These are phyloP conservation scores for Eucalyptus paniculata DNA, from an alignment of 345 rosid genomes.

Conservation along the genomic window DNA sequence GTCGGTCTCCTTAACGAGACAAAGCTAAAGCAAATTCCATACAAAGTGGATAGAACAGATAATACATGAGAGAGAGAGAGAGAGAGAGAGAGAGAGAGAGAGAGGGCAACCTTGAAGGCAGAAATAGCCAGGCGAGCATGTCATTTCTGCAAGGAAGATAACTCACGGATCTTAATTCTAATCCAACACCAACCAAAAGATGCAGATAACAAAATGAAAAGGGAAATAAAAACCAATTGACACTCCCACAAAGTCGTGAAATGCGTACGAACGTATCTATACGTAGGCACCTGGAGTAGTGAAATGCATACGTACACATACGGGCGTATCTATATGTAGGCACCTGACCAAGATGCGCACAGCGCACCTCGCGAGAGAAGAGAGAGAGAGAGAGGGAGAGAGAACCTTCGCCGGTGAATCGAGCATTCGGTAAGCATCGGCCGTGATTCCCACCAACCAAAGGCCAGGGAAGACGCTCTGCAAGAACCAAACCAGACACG, in stretches of 20 bases:
- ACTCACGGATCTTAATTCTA: neutral
- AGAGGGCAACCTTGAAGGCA: neutral
- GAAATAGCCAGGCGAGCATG: neutral
- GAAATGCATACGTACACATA: neutral
- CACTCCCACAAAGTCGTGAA: neutral
- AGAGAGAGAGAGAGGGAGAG: neutral
- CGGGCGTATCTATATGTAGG: neutral
- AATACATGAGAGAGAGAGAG: neutral
- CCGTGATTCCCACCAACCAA: constrained; percentile 73
- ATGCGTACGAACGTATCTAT: neutral
- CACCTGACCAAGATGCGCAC: neutral
- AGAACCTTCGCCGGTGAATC: constrained; percentile 54
- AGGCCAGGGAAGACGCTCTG: constrained; percentile 72
- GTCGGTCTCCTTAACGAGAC: neutral
- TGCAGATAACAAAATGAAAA: neutral
- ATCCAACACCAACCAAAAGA: neutral
- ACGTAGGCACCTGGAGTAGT: neutral
- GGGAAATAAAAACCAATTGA: neutral
- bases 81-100: too few species aligned
- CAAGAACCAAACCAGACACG: neutral
- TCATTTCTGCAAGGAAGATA: neutral
- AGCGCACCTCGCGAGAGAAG: neutral
- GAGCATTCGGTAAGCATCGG: constrained; percentile 52
- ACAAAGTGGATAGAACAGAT: neutral
- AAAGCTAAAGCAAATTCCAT: neutral